A percentile compares a stretch with the other conserved stretches of the same genome.
Evolutionary conservation across 352 stramenopile species (phyloP).

Genomic region (Phytopythium oedochilum): DNA sequence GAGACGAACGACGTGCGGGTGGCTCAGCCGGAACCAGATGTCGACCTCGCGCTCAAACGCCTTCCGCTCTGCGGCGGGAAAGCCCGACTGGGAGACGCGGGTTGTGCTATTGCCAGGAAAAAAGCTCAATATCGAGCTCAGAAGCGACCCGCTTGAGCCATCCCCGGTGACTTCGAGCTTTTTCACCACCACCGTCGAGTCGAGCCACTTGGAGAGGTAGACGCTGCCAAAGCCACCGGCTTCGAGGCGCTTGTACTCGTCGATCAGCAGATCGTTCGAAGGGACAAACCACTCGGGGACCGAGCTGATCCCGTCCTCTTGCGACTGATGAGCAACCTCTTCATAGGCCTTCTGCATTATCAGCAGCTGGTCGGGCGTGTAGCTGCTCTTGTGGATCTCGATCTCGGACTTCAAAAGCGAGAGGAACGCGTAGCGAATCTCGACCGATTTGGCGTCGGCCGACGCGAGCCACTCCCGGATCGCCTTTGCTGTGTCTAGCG

Average conservation of each 20-base stretch:
- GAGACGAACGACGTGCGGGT: background rate
- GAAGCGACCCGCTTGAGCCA: no score
- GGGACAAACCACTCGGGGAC: background rate
- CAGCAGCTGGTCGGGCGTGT: background rate
- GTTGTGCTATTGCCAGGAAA: no score
- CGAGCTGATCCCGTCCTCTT: background rate
- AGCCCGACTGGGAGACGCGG: background rate
- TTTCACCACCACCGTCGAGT: background rate
- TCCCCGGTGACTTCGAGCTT: background rate
- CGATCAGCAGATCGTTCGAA: background rate
- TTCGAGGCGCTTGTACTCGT: background rate
- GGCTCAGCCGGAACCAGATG: background rate
- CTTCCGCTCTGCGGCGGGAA: background rate
- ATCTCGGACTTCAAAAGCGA: no score
- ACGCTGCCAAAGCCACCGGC: background rate
- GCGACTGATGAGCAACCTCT: background rate
- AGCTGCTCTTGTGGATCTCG: no score
- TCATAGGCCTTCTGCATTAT: background rate
- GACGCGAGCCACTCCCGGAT: no score
- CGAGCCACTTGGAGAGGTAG: background rate
- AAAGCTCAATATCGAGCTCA: no score
- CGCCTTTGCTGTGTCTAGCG: no score
- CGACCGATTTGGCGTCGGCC: no score
- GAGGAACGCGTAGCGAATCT: no score
- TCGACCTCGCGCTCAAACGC: background rate